Percentiles rank a stretch among this genome's conserved stretches.
These are phyloP conservation scores for Krasilnikovozyma curviuscula DNA, from an alignment of 768 basidiomycete genomes.

Conservation along the genomic window DNA sequence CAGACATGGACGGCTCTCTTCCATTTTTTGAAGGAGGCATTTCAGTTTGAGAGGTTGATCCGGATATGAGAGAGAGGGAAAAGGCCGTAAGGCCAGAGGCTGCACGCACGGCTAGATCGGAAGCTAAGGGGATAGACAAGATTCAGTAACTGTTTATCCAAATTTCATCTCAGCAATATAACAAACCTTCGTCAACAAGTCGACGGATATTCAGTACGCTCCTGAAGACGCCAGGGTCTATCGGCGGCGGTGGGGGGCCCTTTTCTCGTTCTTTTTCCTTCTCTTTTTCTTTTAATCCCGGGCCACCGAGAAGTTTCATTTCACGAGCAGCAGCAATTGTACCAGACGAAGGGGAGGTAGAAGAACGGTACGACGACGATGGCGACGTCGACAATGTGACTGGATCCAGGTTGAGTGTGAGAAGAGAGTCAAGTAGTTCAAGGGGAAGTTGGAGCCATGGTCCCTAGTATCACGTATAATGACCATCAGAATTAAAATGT, in stretches of 20 bases:
- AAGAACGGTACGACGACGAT: constrained; percentile 21
- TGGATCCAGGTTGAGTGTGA: constrained; percentile 56
- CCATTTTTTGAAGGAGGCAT: constrained; percentile 27
- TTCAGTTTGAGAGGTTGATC: constrained; percentile 17
- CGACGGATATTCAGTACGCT: constrained; percentile 53
- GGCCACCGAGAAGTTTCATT: constrained; percentile 26
- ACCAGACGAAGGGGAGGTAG: background rate
- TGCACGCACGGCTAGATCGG: constrained; percentile 71
- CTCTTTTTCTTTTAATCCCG: constrained; percentile 39
- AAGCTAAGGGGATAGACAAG: constrained; percentile 28
- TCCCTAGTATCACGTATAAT: constrained; percentile 36
- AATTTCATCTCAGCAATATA: no score
- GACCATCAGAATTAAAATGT: background rate
- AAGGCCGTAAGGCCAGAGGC: constrained; percentile 62
- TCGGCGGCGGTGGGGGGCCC: constrained; percentile 53
- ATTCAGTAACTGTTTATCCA: no score
- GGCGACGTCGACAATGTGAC: constrained; percentile 28
- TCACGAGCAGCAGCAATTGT: no score
- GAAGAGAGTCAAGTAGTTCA: constrained; percentile 64
- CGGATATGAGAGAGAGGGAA: constrained; percentile 47
- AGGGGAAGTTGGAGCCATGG: constrained; percentile 79
- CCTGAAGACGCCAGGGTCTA: constrained; percentile 72
- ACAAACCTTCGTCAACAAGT: constrained; percentile 49
- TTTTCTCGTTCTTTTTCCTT: constrained; percentile 7
- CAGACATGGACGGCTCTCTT: constrained; percentile 61